Conservation (phyloP, 768 basidiomycete species). For the Cystofilobasidium bisporidii region DNA sequence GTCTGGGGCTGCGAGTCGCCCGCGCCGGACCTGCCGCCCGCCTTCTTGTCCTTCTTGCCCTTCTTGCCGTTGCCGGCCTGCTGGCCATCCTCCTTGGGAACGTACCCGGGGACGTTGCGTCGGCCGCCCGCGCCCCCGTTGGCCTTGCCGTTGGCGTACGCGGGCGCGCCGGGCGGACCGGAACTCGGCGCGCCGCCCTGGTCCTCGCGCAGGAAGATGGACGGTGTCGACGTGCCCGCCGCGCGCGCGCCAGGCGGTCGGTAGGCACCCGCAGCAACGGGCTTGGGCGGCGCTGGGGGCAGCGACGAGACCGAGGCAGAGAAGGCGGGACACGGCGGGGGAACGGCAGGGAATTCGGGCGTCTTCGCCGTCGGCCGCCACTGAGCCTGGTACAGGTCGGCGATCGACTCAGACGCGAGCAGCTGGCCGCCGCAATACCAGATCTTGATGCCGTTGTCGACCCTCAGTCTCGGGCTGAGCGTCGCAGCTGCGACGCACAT, state of each 20-base stretch:
- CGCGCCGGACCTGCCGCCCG: background rate
- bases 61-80: constrained; percentile 31
- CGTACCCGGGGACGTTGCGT: constrained; percentile 38
- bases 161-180: constrained; percentile 36
- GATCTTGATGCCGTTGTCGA: constrained; percentile 94
- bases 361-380: constrained; percentile 67
- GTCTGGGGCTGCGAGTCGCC: constrained; percentile 12
- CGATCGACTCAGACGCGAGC: constrained; percentile 67
- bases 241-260: constrained; percentile 78
- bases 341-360: constrained; percentile 55
- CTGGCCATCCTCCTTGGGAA: constrained; percentile 43
- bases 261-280: constrained; percentile 64
- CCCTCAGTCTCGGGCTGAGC: constrained; percentile 84
- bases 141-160: constrained; percentile 38
- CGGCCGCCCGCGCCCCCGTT: constrained; percentile 31
- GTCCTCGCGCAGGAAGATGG: constrained; percentile 83
- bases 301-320: constrained; percentile 43
- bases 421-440: constrained; percentile 86
- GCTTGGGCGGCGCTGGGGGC: constrained; percentile 47
- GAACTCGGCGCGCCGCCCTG: constrained; percentile 52
- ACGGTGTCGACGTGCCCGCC: constrained; percentile 67
- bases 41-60: constrained; percentile 31
- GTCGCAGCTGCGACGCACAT: constrained; percentile 52
- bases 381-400: constrained; percentile 79
- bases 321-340: constrained; percentile 63